Base-by-base conservation (phyloP, 129 eudicot genomes). In the Apium graveolens region DNA sequence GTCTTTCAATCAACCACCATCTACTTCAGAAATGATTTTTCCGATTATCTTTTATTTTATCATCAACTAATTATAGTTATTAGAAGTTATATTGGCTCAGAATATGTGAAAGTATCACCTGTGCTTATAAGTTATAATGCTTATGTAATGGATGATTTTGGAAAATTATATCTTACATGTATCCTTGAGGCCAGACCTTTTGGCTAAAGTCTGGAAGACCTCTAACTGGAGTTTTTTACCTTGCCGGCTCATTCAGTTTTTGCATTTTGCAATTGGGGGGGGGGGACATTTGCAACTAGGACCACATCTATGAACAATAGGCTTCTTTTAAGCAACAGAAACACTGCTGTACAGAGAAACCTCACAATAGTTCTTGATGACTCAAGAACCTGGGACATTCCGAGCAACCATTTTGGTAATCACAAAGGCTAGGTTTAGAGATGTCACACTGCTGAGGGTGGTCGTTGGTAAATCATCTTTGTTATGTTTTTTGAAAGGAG, bases 251-350 rank as follows among this genome's bases (percentile, higher is more conserved):
- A 51, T 48, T 24, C 84, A 17, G 42, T 81, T 81, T n/a, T 44
- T 20, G 78, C n/a, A n/a, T n/a, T n/a, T n/a, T n/a, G n/a, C n/a
- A n/a, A n/a, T n/a, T n/a, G n/a, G n/a, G n/a, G n/a, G n/a, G n/a
- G 80, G 80, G 5, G 76, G 71, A 27, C 80, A 81, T 27, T 76
- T 51, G 57, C 76, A 76, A 51, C 45, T 5, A 46, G 81, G 81
- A 53, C 85, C 81, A 71, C 85, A 82, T 53, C 70, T 78, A 21
- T 70, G 57, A 21, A 77, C 71, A 3, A 46, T 49, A 41, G 78
- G 73, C 81, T 81, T 77, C 45, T 11, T 11, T 38, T 76, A 26
- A 69, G 44, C 13, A 7, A 41, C 34, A 31, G 74, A 27, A 3
- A 27, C 74, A 41, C 65, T 11, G 13, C 27, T 21, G 20, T 73